A percentile compares a stretch with the other conserved stretches of the same genome.
These are phyloP conservation scores for Ophiognomonia clavigignenti-juglandacearum DNA, from an alignment of 2,329 filamentous ascomycete genomes.

Conservation along the genomic window DNA sequence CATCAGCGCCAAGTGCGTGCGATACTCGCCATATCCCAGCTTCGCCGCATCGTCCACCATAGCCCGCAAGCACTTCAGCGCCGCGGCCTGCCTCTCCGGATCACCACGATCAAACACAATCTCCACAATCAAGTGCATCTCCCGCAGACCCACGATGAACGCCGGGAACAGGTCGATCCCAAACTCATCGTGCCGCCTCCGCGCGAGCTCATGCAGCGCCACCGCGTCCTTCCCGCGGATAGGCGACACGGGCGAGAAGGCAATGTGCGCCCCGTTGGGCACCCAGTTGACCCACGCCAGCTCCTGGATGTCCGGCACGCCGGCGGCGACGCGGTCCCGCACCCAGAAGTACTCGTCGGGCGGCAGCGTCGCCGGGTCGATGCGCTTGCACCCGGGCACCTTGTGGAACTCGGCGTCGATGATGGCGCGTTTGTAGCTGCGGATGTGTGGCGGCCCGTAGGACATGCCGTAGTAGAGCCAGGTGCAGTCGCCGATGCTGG, in stretches of 20 bases:
- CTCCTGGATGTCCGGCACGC: conserved; percentile 33
- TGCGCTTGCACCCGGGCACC: conserved; percentile 24
- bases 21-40: conserved; percentile 34
- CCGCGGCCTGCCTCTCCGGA: conserved; percentile 21
- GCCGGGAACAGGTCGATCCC: conserved; percentile 28
- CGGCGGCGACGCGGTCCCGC: conserved; percentile 20
- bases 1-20: conserved; percentile 34
- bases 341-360: conserved; percentile 19
- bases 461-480: conserved; percentile 44
- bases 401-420: conserved; percentile 27
- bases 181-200: conserved; percentile 20
- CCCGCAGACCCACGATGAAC: conserved; percentile 31
- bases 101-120: conserved; percentile 38
- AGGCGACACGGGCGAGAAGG: conserved; percentile 32
- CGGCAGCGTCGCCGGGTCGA: conserved; percentile 21
- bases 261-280: conserved; percentile 32
- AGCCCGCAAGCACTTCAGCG: conserved; percentile 27
- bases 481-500: conserved; percentile 21
- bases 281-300: conserved; percentile 32
- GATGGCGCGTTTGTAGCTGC: conserved; percentile 28
- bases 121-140: conserved; percentile 41
- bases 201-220: conserved; percentile 27
- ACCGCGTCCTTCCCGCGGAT: conserved; percentile 30
- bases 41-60: conserved; percentile 30
- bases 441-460: conserved; percentile 25